Evolutionary conservation across 768 basidiomycete genomes (phyloP), one percentile per base, ranked within the genome.

Genomic region (Kwoniella sp.): DNA sequence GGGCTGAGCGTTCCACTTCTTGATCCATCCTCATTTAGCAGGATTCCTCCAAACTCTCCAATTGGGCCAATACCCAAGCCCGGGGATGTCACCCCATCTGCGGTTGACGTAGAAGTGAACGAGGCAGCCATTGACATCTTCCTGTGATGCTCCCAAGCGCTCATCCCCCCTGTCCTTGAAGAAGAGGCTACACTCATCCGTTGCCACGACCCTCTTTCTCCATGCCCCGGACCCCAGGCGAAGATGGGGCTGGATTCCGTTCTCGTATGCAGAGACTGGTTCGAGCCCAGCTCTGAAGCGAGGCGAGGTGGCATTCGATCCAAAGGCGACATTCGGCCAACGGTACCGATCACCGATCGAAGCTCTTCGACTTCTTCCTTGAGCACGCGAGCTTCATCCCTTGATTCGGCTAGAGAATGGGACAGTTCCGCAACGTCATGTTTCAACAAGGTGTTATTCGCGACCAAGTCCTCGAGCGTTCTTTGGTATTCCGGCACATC

Each of bases 381-480:
- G 48, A 91, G 74, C 1, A 81, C 76, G 59, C 87, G 85, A 4
- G 88, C 77, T 65, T 93, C 90, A 73, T 94, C 91, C 26, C 91
- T 85, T 1, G 89, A 84, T 54, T 91, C 89, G 1, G 85, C 80
- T 7, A 97, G 82, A 9, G 92, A 79, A 51, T 84, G 85, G 62
- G 90, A 88, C 52, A 95, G 80, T 73, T 95, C 91, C 7, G 85
- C 84, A 63, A 90, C 91, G 71, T 92, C 91, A 21, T 86, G 86
- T 78, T 90, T 90, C 56, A 94, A 81, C 25, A 83, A 83, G 68
- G 93, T 90, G 70, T 92, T 95, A 71, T 91, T 90, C 33, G 87
- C 86, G 8, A 93, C 91, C 29, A 95, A 83, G n/a, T 88, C 86
- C 76, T 92, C 91, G 15, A 96, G 81, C 13, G 92, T 86, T n/a